A percentile compares a stretch with the other conserved stretches of the same genome.
phyloP scores from a whole-genome alignment of 1,284 basidiomycete genomes.

The Puccinia triticina region DNA sequence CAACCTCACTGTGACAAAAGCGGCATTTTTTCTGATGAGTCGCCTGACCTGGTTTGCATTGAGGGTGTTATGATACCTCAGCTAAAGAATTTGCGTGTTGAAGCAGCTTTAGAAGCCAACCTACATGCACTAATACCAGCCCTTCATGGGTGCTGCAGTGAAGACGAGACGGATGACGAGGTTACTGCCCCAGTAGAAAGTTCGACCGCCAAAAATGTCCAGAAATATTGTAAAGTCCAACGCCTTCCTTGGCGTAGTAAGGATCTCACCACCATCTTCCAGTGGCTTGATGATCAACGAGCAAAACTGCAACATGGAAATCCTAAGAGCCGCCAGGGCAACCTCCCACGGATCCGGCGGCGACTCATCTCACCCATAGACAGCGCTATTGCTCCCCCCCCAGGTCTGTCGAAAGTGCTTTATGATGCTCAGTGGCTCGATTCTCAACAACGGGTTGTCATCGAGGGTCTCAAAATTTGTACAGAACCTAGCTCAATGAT shows the following conservation, averaged over 20 bases:
- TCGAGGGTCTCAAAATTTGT: too few relatives aligned
- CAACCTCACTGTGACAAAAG: too few relatives aligned
- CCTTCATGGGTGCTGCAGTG: background rate
- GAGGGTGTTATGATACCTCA: too few relatives aligned
- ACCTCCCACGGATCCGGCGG: background rate
- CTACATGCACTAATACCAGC: background rate
- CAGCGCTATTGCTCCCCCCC: background rate
- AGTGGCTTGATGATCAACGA: background rate
- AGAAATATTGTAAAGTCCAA: background rate
- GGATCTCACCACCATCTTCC: background rate
- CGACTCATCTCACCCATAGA: background rate
- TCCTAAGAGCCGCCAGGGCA: background rate
- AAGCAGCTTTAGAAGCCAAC: background rate
- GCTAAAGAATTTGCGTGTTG: background rate
- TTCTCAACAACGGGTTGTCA: too few relatives aligned
- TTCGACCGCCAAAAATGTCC: background rate
- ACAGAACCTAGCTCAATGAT: too few relatives aligned
- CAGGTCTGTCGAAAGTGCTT: background rate
- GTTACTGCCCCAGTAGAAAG: background rate
- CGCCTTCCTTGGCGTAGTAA: background rate
- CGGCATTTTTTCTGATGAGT: too few relatives aligned
- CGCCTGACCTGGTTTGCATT: too few relatives aligned
- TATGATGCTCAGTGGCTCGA: background rate
- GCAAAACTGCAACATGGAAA: background rate
- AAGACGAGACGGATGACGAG: background rate